Evolutionary conservation across 768 basidiomycete species (phyloP).

Genomic region (Boletus coccyginus): DNA sequence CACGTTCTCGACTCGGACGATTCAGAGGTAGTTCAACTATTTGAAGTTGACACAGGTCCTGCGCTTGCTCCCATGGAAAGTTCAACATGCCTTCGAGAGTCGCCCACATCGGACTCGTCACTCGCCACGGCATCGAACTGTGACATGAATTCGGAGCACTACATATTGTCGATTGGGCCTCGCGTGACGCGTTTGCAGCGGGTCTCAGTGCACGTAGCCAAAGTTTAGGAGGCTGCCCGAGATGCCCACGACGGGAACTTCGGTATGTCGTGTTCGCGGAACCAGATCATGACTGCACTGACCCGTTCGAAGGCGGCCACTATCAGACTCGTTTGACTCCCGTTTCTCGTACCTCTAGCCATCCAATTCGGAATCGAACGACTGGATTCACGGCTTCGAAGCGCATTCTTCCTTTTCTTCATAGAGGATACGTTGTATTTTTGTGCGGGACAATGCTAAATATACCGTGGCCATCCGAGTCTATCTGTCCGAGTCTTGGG

Average conservation of each 20-base stretch:
- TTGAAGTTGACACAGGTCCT: background rate
- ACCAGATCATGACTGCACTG: background rate
- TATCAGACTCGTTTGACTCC: background rate
- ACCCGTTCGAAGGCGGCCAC: background rate
- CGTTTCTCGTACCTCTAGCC: background rate
- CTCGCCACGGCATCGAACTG: background rate
- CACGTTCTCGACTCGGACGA: background rate
- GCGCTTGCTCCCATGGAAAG: background rate
- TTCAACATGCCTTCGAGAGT: background rate
- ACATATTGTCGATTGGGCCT: background rate
- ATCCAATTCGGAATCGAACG: slow-evolving; percentile 6
- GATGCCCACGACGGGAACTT: background rate
- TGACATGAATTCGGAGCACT: background rate
- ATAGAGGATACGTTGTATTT: background rate
- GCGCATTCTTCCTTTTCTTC: background rate
- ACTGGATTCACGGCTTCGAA: slow-evolving; percentile 7
- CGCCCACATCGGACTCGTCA: background rate
- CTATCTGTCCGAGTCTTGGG: background rate
- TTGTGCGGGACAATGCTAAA: background rate
- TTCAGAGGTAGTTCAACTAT: background rate
- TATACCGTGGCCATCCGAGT: background rate
- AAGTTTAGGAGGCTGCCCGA: background rate
- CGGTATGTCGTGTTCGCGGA: background rate
- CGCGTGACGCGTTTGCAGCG: background rate
- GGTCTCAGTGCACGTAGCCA: background rate